Evolutionary conservation across 257 asterid genomes (phyloP), one percentile per base, ranked within the genome.

Genomic region (Solanum tarijense): DNA sequence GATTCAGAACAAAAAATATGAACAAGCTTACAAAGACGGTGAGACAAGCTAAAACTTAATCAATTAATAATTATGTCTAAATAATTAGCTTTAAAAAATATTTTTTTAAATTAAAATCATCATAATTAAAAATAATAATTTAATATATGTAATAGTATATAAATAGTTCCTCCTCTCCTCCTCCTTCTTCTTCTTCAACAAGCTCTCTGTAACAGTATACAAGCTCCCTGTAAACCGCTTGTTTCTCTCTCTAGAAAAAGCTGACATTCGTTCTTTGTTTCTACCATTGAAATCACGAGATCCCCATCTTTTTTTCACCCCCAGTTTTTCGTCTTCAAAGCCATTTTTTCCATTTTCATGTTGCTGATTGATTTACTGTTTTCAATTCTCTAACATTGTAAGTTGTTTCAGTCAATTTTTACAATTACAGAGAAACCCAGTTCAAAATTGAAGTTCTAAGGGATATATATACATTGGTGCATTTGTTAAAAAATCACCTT

Each of bases 231-330:
- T 39, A 39, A 85, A 85, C 55, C 79, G 25, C 68, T n/a, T n/a
- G 82, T 2, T 75, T 29, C 69, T 71, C 83, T 43, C 75, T 69
- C 60, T 39, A 23, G 36, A n/a, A 14, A 41, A 46, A 29, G 31
- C 65, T 87, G 48, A 46, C 86, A 79, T 87, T 87, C 69, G 46
- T 87, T 87, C 86, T 65, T 79, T 38, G 86, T 86, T 79, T 87
- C 75, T n/a, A 5, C 87, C 84, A 31, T 86, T 71, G 12, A 81
- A 31, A 14, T 78, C 89, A 87, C 89, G 82, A 87, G 86, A 87
- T 87, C 87, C 89, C 87, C 81, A 73, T 69, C 76, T 25, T 12
- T 65, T 31, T 65, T 65, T 65, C 2, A 18, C 73, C 73, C 73
- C 48, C 21, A 62, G 27, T 13, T 7, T 66, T 69, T 71, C 10